Conservation (phyloP, 768 basidiomycete genomes). For the Boletus rex-veris region DNA sequence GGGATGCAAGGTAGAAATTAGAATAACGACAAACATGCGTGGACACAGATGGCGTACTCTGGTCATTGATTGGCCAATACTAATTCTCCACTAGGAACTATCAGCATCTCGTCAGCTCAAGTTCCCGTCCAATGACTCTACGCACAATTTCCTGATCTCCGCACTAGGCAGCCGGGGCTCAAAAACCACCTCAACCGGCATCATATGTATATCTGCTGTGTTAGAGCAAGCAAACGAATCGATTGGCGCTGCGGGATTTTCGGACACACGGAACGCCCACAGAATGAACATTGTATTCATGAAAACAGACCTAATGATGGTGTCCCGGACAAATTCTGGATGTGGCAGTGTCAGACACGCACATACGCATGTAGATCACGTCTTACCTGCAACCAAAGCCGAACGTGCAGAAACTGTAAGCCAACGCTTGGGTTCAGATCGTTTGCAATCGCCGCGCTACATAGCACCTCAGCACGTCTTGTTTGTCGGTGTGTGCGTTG, state of each 20-base stretch:
- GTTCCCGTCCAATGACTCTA: background rate
- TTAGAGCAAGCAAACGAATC: slow-evolving; percentile 57
- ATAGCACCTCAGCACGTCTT: too few relatives aligned
- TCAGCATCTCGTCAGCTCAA: background rate
- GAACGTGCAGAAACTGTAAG: slow-evolving; percentile 7
- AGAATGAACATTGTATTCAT: slow-evolving; percentile 58
- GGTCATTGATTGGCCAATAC: too few relatives aligned
- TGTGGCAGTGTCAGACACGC: too few relatives aligned
- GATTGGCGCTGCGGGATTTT: slow-evolving; percentile 49
- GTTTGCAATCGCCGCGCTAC: too few relatives aligned
- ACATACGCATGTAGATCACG: too few relatives aligned
- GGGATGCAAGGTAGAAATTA: too few relatives aligned
- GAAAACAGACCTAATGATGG: slow-evolving; percentile 44
- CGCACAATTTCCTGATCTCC: slow-evolving; percentile 7
- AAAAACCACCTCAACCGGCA: slow-evolving; percentile 11
- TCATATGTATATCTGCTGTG: background rate
- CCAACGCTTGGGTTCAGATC: too few relatives aligned
- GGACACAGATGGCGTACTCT: too few relatives aligned
- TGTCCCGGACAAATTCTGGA: slow-evolving; percentile 17
- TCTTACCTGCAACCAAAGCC: slow-evolving; percentile 13
- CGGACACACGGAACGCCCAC: slow-evolving; percentile 56
- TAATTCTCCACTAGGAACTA: too few relatives aligned
- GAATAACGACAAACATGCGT: too few relatives aligned
- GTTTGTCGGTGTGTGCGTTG: too few relatives aligned
- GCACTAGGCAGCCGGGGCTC: slow-evolving; percentile 1